Conservation (phyloP, 805 yeast species). For the Saturnispora halmiae region DNA sequence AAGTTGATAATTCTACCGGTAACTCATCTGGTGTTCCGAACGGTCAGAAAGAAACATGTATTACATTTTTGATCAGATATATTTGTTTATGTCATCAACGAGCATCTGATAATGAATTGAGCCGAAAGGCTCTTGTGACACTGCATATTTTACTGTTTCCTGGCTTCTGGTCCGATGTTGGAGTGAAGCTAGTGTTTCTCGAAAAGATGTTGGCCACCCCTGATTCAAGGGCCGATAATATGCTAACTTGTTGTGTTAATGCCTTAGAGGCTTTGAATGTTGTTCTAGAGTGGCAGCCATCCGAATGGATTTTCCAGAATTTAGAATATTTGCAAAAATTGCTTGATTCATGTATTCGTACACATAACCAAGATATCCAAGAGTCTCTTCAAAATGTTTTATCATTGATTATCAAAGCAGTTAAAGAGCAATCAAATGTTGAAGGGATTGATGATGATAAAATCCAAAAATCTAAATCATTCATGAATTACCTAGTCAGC, state of each 20-base stretch:
- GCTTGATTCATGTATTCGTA: slow-evolving; percentile 70
- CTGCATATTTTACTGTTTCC: slow-evolving; percentile 65
- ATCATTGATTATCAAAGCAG: slow-evolving; percentile 57
- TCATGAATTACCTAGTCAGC: slow-evolving; percentile 50
- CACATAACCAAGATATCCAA: slow-evolving; percentile 81
- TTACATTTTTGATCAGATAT: slow-evolving; percentile 79
- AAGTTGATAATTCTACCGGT: not conserved
- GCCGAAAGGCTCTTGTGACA: slow-evolving; percentile 72
- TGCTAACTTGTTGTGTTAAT: slow-evolving; percentile 74
- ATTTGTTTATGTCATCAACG: slow-evolving; percentile 80
- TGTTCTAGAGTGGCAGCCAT: slow-evolving; percentile 66
- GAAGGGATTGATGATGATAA: slow-evolving; percentile 46
- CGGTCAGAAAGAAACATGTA: slow-evolving; percentile 79
- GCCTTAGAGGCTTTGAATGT: slow-evolving; percentile 85
- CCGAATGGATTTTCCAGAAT: slow-evolving; percentile 73
- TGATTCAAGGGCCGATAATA: slow-evolving; percentile 59
- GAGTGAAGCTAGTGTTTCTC: slow-evolving; percentile 78
- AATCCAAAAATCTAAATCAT: slow-evolving; percentile 36
- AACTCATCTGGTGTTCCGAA: slow-evolving; percentile 60
- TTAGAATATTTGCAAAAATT: slow-evolving; percentile 60
- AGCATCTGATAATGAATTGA: slow-evolving; percentile 74
- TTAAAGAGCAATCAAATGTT: slow-evolving; percentile 42
- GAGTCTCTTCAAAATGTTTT: slow-evolving; percentile 73
- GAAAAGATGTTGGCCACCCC: slow-evolving; percentile 78
- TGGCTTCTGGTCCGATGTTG: slow-evolving; percentile 77